phyloP scores from a whole-genome alignment of 1,284 basidiomycete species.

The Volvariella volvacea region DNA sequence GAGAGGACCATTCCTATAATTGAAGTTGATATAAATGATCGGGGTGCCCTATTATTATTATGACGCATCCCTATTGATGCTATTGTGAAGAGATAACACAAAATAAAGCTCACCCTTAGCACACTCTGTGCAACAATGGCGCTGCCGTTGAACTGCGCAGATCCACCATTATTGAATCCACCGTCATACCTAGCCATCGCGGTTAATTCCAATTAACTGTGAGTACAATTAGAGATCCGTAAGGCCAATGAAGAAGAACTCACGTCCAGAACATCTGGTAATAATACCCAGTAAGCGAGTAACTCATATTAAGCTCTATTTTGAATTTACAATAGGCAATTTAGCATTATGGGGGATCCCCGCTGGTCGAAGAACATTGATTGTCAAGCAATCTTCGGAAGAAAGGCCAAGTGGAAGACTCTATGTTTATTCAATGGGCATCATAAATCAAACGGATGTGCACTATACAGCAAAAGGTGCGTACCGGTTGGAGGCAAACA shows the following conservation, averaged over 20 bases:
- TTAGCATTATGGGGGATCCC: slow-evolving; percentile 16
- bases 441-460: background rate
- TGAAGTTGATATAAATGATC: slow-evolving; percentile 48
- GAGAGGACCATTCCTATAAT: slow-evolving; percentile 46
- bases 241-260: slow-evolving; percentile 8
- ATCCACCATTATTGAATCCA: slow-evolving; percentile 25
- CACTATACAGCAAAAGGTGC: slow-evolving; percentile 3
- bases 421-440: slow-evolving; percentile 14
- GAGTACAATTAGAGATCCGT: background rate
- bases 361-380: slow-evolving; percentile 39
- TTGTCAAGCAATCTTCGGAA: slow-evolving; percentile 42
- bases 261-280: slow-evolving; percentile 31
- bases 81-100: background rate
- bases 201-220: slow-evolving; percentile 1
- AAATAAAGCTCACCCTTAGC: slow-evolving; percentile 25
- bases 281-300: slow-evolving; percentile 1
- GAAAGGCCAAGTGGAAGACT: slow-evolving; percentile 13
- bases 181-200: slow-evolving; percentile 37
- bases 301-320: background rate
- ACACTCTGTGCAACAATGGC: slow-evolving; percentile 38
- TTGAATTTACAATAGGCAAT: slow-evolving; percentile 30
- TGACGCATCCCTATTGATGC: background rate
- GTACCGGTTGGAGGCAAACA: slow-evolving; percentile 29
- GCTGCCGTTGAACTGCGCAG: slow-evolving; percentile 32
- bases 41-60: slow-evolving; percentile 36